Percentiles rank a stretch among this genome's conserved stretches.
These are phyloP conservation scores for Hemisphaericaspora subhashii DNA, from an alignment of 1,139 yeast genomes.

Conservation along the genomic window DNA sequence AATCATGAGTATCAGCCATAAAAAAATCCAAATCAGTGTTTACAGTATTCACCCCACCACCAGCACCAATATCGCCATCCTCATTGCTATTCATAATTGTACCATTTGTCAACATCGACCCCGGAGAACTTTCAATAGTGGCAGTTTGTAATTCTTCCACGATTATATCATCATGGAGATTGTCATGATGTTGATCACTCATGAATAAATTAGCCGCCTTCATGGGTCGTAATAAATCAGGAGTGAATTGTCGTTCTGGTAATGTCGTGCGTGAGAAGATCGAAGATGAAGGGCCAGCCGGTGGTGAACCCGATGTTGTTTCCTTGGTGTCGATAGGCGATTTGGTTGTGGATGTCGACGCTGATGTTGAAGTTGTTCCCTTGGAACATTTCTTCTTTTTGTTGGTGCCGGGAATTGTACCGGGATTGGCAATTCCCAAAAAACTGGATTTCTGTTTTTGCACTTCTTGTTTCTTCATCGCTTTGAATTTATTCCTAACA, in stretches of 20 bases:
- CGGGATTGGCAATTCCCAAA: background rate
- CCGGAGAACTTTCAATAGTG: constrained; percentile 14
- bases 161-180: constrained; percentile 11
- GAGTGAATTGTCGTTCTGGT: constrained; percentile 14
- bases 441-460: constrained; percentile 8
- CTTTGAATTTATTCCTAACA: constrained; percentile 26
- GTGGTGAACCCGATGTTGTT: no score
- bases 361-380: background rate
- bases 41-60: background rate
- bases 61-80: constrained; percentile 7
- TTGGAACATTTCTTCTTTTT: constrained; percentile 2
- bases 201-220: constrained; percentile 20
- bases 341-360: constrained; percentile 1
- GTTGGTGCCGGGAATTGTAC: background rate
- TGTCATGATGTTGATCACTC: background rate
- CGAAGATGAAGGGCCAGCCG: background rate
- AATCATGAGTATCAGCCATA: constrained; percentile 18
- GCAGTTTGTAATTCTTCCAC: constrained; percentile 15
- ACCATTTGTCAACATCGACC: constrained; percentile 3
- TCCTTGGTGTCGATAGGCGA: no score
- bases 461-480: constrained; percentile 18
- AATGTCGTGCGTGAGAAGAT: constrained; percentile 6
- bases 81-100: constrained; percentile 8
- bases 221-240: constrained; percentile 26
- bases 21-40: constrained; percentile 13